phyloP scores from a whole-genome alignment of 225 moss, liverwort and hornwort genomes.

The Physcomitrium patens region DNA sequence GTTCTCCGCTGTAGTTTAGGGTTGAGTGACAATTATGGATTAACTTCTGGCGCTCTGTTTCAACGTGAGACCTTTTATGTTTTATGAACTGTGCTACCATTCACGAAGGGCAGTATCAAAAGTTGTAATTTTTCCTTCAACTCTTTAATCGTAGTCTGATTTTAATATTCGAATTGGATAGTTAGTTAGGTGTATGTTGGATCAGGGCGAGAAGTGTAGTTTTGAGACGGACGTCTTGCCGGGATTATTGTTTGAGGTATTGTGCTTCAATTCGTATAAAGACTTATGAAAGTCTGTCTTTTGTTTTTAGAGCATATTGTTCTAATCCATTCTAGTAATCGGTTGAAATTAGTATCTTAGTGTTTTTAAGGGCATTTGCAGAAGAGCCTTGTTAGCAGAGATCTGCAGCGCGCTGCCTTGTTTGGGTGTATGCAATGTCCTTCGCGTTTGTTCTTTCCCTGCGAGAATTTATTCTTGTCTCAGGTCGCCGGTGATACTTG shows the following conservation, averaged over 20 bases:
- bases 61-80: not conserved
- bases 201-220: not conserved
- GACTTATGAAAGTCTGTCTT: not conserved
- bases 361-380: not conserved
- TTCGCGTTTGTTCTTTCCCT: not conserved
- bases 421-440: not conserved
- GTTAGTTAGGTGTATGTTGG: not conserved
- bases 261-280: no score
- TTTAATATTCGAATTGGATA: not conserved
- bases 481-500: not conserved
- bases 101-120: not conserved
- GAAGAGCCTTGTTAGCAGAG: not conserved
- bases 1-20: constrained; percentile 39
- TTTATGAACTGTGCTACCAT: not conserved
- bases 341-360: no score
- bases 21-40: constrained; percentile 13
- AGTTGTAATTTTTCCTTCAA: not conserved
- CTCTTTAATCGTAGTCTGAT: not conserved
- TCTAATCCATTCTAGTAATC: no score
- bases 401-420: not conserved
- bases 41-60: not conserved
- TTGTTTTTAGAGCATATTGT: not conserved
- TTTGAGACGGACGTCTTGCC: not conserved
- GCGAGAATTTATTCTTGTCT: not conserved
- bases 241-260: not conserved